A percentile compares a stretch with the other conserved stretches of the same genome.
These are phyloP conservation scores for Eucalyptus curtisii DNA, from an alignment of 345 rosid species.

Conservation along the genomic window DNA sequence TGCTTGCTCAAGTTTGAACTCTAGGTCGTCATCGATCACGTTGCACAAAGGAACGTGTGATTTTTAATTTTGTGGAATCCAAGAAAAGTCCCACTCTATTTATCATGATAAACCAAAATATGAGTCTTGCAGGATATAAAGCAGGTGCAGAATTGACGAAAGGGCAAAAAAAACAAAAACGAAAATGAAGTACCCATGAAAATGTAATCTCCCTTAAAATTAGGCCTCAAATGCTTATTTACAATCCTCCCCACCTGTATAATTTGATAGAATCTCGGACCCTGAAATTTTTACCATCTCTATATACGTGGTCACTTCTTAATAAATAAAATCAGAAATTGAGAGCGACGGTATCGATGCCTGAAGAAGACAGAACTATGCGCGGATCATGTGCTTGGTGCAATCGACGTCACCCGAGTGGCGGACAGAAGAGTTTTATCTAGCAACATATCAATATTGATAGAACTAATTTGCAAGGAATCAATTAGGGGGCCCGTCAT, in stretches of 20 bases:
- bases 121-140: not conserved
- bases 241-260: not conserved
- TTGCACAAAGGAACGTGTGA: not conserved
- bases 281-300: not conserved
- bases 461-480: not conserved
- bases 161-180: not conserved
- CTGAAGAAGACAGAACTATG: not conserved
- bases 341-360: not conserved
- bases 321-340: not conserved
- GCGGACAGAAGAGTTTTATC: not conserved
- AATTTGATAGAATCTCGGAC: not conserved
- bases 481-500: not conserved
- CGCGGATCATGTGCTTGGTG: not conserved
- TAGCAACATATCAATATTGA: not conserved
- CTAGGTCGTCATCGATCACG: not conserved
- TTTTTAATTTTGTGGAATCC: not conserved
- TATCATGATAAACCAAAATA: not conserved
- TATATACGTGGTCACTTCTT: not conserved
- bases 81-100: not conserved
- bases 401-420: not conserved
- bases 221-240: not conserved
- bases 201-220: not conserved
- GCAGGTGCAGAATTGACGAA: not conserved
- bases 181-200: not conserved
- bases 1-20: not conserved